phyloP scores from a whole-genome alignment of 306 rosid species.

The Albizia julibrissin region DNA sequence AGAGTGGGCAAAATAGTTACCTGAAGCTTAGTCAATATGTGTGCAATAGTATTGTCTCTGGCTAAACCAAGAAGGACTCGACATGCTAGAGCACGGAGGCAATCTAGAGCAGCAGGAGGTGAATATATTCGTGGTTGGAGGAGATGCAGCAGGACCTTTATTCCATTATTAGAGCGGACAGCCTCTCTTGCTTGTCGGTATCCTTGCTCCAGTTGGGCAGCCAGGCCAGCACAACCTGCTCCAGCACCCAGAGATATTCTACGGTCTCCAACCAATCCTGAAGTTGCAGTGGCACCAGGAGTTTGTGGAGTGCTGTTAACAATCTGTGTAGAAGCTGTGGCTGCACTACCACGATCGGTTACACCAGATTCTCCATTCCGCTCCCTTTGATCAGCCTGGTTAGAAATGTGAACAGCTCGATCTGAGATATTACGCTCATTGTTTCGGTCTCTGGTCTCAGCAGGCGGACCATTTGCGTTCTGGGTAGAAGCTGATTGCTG shows the following conservation, averaged over 20 bases:
- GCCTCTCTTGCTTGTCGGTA: constrained; percentile 96
- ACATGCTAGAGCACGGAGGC: constrained; percentile 96
- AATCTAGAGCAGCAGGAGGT: constrained; percentile 89
- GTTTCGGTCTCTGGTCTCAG: constrained; percentile 75
- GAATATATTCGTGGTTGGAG: constrained; percentile 89
- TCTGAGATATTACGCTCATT: constrained; percentile 67
- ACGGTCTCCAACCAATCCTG: constrained; percentile 94
- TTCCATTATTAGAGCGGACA: constrained; percentile 90
- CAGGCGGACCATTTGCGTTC: constrained; percentile 51
- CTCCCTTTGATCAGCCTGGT: constrained; percentile 71
- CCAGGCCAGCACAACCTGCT: constrained; percentile 95
- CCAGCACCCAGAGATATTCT: constrained; percentile 93
- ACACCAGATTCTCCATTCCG: constrained; percentile 64
- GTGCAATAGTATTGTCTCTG: constrained; percentile 92
- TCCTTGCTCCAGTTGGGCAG: constrained; percentile 84
- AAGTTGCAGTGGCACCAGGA: constrained; percentile 62
- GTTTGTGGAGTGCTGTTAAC: constrained; percentile 55
- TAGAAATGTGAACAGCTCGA: constrained; percentile 52
- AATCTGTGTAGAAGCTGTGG: constrained; percentile 39
- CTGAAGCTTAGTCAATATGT: constrained; percentile 97
- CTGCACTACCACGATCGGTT: constrained; percentile 55
- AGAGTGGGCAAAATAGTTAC: constrained; percentile 39
- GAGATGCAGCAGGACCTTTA: constrained; percentile 91
- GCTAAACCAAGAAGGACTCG: constrained; percentile 97
- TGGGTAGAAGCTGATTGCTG: constrained; percentile 68